Percentiles rank a stretch among this genome's conserved stretches.
phyloP scores from a whole-genome alignment of 2,329 filamentous ascomycete species.

The Xylariaceae sp. region DNA sequence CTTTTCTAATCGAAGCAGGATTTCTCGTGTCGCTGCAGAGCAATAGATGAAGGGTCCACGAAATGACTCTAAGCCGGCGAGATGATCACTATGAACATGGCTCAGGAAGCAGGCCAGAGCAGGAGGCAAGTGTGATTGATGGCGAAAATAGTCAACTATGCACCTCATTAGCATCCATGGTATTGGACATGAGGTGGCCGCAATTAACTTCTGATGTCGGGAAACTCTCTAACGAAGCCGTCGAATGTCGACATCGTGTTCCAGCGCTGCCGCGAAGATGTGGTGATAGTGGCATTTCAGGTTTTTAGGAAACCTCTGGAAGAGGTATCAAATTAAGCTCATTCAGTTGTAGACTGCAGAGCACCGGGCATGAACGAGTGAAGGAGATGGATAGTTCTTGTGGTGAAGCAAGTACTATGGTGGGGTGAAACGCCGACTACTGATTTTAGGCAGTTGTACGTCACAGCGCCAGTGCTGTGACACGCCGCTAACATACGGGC shows the following conservation, averaged over 20 bases:
- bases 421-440: too few relatives aligned
- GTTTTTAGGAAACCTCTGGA: too few relatives aligned
- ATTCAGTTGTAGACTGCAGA: background rate
- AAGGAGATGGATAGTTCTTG: background rate
- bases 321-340: too few relatives aligned
- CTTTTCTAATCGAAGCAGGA: slow-evolving; percentile 76
- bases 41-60: slow-evolving; percentile 85
- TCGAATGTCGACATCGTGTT: slow-evolving; percentile 71
- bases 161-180: background rate
- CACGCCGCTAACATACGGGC: too few relatives aligned
- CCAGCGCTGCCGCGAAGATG: background rate
- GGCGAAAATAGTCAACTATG: slow-evolving; percentile 77
- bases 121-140: slow-evolving; percentile 44
- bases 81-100: slow-evolving; percentile 89
- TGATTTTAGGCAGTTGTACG: too few relatives aligned
- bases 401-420: too few relatives aligned
- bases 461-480: too few relatives aligned
- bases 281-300: background rate
- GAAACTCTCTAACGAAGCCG: slow-evolving; percentile 71
- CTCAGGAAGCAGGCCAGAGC: slow-evolving; percentile 84
- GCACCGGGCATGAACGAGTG: too few relatives aligned
- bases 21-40: slow-evolving; percentile 75
- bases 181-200: slow-evolving; percentile 3
- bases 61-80: slow-evolving; percentile 73
- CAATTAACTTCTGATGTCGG: slow-evolving; percentile 62